Conservation (phyloP, 805 yeast species). For the Sungouiella blattae region DNA sequence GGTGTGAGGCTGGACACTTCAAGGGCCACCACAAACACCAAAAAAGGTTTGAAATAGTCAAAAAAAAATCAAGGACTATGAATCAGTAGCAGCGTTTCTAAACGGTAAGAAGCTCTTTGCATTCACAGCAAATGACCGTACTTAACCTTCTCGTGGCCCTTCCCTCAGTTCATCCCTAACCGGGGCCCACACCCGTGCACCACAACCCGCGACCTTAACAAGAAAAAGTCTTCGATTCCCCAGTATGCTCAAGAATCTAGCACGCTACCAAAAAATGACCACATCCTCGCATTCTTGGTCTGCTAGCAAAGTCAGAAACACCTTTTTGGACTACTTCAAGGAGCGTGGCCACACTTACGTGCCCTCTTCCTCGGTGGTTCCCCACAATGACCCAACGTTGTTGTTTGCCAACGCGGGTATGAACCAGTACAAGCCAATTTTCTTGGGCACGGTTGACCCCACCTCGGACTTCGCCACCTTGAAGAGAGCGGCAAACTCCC, state of each 20-base stretch:
- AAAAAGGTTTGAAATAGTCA: no score
- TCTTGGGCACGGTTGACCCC: slow-evolving; percentile 96
- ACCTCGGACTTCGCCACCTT: slow-evolving; percentile 78
- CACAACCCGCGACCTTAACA: not conserved
- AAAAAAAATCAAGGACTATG: no score
- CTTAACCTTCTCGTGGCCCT: no score
- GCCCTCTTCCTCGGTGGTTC: slow-evolving; percentile 91
- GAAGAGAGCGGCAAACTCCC: slow-evolving; percentile 91
- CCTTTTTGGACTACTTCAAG: slow-evolving; percentile 81
- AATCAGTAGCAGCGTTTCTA: no score
- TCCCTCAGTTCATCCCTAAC: no score
- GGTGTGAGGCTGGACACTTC: no score
- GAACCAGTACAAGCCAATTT: slow-evolving; percentile 98
- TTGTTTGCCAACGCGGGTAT: slow-evolving; percentile 98
- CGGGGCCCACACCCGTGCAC: slow-evolving; percentile 1
- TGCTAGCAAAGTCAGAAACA: slow-evolving; percentile 63
- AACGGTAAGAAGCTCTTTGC: no score
- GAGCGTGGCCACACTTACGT: slow-evolving; percentile 71
- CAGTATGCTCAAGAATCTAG: slow-evolving; percentile 17
- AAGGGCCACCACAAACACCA: no score
- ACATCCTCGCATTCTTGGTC: slow-evolving; percentile 29
- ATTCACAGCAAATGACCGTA: no score
- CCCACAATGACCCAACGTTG: slow-evolving; percentile 96
- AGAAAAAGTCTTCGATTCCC: not conserved
- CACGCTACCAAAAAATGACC: slow-evolving; percentile 15